Evolutionary conservation across 192 early-diverging fungal genomes (phyloP), one percentile per base, ranked within the genome.

Genomic region (Entomortierella beljakovae): DNA sequence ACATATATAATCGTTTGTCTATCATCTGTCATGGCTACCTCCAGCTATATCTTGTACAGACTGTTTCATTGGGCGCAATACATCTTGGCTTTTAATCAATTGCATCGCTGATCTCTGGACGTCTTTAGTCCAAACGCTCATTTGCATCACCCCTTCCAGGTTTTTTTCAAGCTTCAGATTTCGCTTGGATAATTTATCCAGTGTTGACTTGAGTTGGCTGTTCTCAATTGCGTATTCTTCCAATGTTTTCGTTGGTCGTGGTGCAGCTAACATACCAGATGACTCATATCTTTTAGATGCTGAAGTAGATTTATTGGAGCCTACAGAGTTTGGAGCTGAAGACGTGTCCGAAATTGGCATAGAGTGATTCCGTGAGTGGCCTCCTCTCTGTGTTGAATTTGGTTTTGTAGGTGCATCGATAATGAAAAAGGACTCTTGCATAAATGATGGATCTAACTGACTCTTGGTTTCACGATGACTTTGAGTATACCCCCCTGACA

Each of bases 191-290:
- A 94, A 68, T 8, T 80, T 72, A 57, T 94, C 90, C 20, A 95
- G 40, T 1, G 87, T 86, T 55, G 83, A 67, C 62, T 89, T 90
- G 33, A 93, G 64, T 31, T 90, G 86, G 20, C 87, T 68, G 51
- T 93, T 93, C 68, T 93, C 92, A 10, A 91, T 70, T 9, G 84
- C 67, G 48, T 88, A 85, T 68, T 93, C 92, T 67, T 93, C 90
- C 29, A 82, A 26, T 15, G 89, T 90, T 76, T 90, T 90, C 1
- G 71, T 54, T 0, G 26, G 26, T 20, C 59, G 34, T 15, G 57
- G 10, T 15, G 32, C 51, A 0, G 48, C 50, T 15, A 20, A 11
- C 15, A 20, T 2, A 46, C 43, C 15, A 46, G 20, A 3, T 4
- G 43, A 10, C n/a, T 70, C 68, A 20, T 50, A 28, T 32, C 51